Evolutionary conservation across 2,329 filamentous ascomycete genomes (phyloP), one percentile per base, ranked within the genome.

Genomic region (Talaromyces verruculosus): DNA sequence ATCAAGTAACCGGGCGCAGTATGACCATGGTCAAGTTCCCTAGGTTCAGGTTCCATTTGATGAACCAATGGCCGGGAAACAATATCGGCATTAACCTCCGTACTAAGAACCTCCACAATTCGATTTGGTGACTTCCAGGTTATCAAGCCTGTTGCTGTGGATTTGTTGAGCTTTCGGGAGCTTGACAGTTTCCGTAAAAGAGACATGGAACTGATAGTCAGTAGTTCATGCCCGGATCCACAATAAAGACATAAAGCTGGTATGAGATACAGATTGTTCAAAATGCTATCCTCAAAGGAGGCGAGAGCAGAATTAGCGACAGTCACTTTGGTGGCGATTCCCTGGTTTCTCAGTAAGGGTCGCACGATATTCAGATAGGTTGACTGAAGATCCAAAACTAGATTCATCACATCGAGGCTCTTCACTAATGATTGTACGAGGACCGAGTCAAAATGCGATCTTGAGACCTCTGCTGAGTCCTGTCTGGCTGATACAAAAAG

Each of bases 281-380:
- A 84, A 22, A 99, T 83, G 7, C 92, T 93, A 73, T 99, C 96
- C 75, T 98, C 94, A 72, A 99, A 94, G 0, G 91, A 93, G n/a
- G 90, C 84, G 70, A 94, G 91, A 0, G 92, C 88, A 5, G 90
- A 86, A 71, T 91, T 92, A 0, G 89, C 85, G 25, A 95, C 89
- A 3, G 86, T 84, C 8, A 83, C 80, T 33, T 85, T 83, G 61
- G 87, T 85, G 58, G 85, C 81, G 33, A 84, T 84, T 22, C 86
- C 80, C 65, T 92, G 87, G 39, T 84, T 83, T 74, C 90, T 91
- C 70, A 97, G 83, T 11, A 92, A 78, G 2, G 93, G 92, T 63
- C 91, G 87, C 17, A 98, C 91, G 62, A 99, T 87, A 73, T 98
- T 90, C 49, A 96, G 85, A 75, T 96, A 99, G 0, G 94, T 98